Conservation (phyloP, 805 yeast genomes). For the Starmerella apis region DNA sequence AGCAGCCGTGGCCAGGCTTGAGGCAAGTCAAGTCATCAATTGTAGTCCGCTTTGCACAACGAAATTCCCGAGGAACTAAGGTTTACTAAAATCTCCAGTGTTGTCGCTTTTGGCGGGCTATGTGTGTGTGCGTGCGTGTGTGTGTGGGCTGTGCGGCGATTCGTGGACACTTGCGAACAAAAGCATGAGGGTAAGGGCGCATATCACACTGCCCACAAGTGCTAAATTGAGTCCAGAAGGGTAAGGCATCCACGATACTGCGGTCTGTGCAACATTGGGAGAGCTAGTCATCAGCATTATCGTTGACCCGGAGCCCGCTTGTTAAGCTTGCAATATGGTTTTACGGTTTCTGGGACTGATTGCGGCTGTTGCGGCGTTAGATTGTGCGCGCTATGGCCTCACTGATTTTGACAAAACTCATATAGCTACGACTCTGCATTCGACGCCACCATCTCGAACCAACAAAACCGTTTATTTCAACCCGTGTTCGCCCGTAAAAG, state of each 20-base stretch:
- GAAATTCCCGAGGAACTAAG: no score
- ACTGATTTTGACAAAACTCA: constrained; percentile 38
- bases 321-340: neutral
- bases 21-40: no score
- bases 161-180: no score
- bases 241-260: neutral
- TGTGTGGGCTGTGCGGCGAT: no score
- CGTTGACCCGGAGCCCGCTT: neutral
- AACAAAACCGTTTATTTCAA: constrained; percentile 58
- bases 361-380: constrained; percentile 10
- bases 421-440: constrained; percentile 27
- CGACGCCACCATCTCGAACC: constrained; percentile 73
- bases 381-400: constrained; percentile 30
- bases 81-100: no score
- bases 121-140: no score
- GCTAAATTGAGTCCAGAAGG: no score
- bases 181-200: neutral
- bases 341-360: constrained; percentile 3
- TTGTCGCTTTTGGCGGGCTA: no score
- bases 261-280: neutral
- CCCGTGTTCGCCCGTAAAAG: constrained; percentile 48
- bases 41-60: no score
- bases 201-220: neutral
- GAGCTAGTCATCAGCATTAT: neutral
- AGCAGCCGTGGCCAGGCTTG: no score